phyloP scores from a whole-genome alignment of 805 yeast genomes.

The Candida maris region DNA sequence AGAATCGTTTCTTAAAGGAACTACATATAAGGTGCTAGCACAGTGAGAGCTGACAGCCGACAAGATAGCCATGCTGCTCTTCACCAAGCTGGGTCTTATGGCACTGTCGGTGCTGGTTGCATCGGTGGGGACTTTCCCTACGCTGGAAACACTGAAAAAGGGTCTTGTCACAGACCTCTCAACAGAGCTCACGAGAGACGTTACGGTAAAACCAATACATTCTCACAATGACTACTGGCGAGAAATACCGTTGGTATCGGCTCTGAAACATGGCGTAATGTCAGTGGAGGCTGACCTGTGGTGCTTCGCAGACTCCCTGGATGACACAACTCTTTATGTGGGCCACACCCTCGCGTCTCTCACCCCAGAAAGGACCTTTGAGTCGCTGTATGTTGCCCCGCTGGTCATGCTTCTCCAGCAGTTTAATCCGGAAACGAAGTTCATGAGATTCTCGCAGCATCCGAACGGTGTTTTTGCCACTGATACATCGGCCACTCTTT shows the following conservation, averaged over 20 bases:
- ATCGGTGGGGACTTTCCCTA: not conserved
- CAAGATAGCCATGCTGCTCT: slow-evolving; percentile 1
- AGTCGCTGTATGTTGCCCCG: slow-evolving; percentile 50
- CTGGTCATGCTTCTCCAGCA: slow-evolving; percentile 44
- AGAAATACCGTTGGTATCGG: slow-evolving; percentile 42
- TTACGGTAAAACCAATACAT: slow-evolving; percentile 36
- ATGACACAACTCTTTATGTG: slow-evolving; percentile 40
- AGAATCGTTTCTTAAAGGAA: no score
- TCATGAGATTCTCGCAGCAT: slow-evolving; percentile 9
- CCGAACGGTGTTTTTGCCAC: slow-evolving; percentile 34
- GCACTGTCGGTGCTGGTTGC: slow-evolving; percentile 4
- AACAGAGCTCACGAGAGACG: slow-evolving; percentile 23
- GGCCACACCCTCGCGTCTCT: slow-evolving; percentile 57
- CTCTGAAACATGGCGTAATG: slow-evolving; percentile 43
- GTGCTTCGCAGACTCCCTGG: slow-evolving; percentile 34
- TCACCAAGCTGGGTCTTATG: not conserved
- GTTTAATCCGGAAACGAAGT: slow-evolving; percentile 38
- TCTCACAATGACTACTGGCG: slow-evolving; percentile 62
- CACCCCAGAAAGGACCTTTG: slow-evolving; percentile 43
- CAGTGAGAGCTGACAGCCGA: no score
- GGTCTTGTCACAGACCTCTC: slow-evolving; percentile 3
- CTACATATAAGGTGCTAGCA: no score
- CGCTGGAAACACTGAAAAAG: not conserved
- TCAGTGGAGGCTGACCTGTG: slow-evolving; percentile 57
- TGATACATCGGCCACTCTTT: slow-evolving; percentile 49